Conservation (phyloP, 148 eudicot species). For the Nyssa sinensis region DNA sequence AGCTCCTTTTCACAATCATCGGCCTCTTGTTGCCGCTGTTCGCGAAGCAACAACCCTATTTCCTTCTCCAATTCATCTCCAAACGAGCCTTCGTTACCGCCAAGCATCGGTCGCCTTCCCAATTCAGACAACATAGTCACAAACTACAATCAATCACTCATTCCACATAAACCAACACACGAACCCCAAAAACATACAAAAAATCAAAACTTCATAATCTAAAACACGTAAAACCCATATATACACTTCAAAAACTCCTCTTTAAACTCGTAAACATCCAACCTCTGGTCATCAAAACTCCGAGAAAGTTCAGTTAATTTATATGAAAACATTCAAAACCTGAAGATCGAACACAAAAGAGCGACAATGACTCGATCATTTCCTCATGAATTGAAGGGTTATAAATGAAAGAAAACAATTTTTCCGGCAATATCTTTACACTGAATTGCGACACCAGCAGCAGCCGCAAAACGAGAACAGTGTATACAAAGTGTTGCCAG, state of each 20-base stretch:
- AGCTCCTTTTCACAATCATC: constrained; percentile 80
- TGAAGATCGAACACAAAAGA: neutral
- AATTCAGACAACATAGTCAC: constrained; percentile 63
- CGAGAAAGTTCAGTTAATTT: neutral
- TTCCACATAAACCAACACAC: constrained; percentile 6
- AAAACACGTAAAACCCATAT: constrained; percentile 19
- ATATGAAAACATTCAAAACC: neutral
- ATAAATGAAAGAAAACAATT: neutral
- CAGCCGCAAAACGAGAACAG: neutral
- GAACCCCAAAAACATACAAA: constrained; percentile 42
- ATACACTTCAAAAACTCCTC: neutral
- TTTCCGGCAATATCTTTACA: neutral
- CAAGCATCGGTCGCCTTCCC: constrained; percentile 49
- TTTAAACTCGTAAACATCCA: constrained; percentile 22
- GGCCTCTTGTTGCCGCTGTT: constrained; percentile 56
- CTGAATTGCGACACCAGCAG: neutral
- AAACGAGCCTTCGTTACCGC: constrained; percentile 66
- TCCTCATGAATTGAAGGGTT: neutral
- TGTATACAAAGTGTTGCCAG: neutral
- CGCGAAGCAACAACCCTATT: constrained; percentile 65
- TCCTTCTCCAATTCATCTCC: constrained; percentile 90
- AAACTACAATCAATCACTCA: constrained; percentile 3
- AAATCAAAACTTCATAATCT: constrained; percentile 20
- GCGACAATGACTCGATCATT: neutral
- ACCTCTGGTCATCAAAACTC: constrained; percentile 23